These are phyloP conservation scores for Quercus mongolica DNA, from an alignment of 306 rosid species.

Conservation along the genomic window DNA sequence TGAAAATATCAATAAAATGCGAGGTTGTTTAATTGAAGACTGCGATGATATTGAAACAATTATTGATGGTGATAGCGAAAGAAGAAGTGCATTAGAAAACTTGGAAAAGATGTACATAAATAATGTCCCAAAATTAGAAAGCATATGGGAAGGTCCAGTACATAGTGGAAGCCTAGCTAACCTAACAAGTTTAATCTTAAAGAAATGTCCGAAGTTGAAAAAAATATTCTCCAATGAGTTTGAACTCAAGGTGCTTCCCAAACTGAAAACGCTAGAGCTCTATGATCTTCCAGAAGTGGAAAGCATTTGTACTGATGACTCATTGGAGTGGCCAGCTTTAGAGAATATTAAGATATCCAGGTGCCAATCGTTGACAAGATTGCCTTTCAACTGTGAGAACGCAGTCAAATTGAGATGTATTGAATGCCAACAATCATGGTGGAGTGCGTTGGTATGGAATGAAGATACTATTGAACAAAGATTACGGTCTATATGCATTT, in stretches of 20 bases:
- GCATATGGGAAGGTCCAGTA: slow-evolving; percentile 14
- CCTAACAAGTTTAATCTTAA: slow-evolving; percentile 9
- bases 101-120: slow-evolving; percentile 21
- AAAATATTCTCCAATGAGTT: slow-evolving; percentile 10
- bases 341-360: slow-evolving; percentile 3
- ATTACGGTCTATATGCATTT: neutral
- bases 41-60: neutral
- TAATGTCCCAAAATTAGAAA: slow-evolving; percentile 2
- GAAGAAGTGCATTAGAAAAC: slow-evolving; percentile 4
- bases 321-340: slow-evolving; percentile 20
- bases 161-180: slow-evolving; percentile 11
- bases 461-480: neutral
- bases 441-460: slow-evolving; percentile 20
- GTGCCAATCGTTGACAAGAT: slow-evolving; percentile 12
- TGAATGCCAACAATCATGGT: slow-evolving; percentile 18
- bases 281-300: slow-evolving; percentile 6
- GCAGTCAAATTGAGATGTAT: slow-evolving; percentile 11
- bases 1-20: slow-evolving; percentile 1
- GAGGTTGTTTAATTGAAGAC: slow-evolving; percentile 18
- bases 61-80: neutral
- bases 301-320: neutral
- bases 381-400: slow-evolving; percentile 10
- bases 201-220: slow-evolving; percentile 11
- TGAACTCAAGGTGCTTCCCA: slow-evolving; percentile 18
- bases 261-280: slow-evolving; percentile 12